Conservation (phyloP, 2,329 filamentous ascomycete species). For the Alternaria triticina region DNA sequence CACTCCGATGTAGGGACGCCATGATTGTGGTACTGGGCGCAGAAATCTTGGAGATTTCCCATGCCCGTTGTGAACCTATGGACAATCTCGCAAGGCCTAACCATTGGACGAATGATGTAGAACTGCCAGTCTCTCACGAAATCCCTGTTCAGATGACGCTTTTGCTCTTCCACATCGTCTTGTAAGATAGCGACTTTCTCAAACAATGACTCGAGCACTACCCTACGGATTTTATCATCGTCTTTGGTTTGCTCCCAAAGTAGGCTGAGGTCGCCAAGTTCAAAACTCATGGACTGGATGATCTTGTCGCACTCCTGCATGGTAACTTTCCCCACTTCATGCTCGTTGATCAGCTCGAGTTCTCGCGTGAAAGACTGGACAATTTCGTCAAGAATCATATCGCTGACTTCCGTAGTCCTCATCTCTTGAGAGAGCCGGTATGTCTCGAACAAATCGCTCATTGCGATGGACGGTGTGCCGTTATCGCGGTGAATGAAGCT, state of each 20-base stretch:
- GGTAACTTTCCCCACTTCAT: background rate
- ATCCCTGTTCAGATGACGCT: background rate
- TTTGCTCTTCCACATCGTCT: background rate
- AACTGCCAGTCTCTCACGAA: background rate
- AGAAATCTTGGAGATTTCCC: background rate
- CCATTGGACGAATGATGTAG: background rate
- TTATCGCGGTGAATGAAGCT: background rate
- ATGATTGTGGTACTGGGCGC: conserved; percentile 7
- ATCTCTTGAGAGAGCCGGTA: conserved; percentile 11
- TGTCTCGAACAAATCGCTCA: conserved; percentile 5
- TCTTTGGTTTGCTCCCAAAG: conserved; percentile 5
- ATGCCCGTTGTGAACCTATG: background rate
- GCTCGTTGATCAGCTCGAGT: background rate
- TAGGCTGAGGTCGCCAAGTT: background rate
- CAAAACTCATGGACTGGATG: background rate
- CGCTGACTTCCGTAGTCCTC: conserved; percentile 6
- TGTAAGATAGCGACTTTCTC: background rate
- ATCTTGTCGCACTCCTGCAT: background rate
- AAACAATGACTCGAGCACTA: conserved; percentile 9
- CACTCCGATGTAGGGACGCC: background rate
- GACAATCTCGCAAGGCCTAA: background rate
- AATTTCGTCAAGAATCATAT: conserved; percentile 13
- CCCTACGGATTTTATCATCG: conserved; percentile 9
- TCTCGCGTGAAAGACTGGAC: background rate
- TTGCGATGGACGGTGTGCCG: background rate